phyloP scores from a whole-genome alignment of 2,329 filamentous ascomycete genomes.

The Xylaria sp. region DNA sequence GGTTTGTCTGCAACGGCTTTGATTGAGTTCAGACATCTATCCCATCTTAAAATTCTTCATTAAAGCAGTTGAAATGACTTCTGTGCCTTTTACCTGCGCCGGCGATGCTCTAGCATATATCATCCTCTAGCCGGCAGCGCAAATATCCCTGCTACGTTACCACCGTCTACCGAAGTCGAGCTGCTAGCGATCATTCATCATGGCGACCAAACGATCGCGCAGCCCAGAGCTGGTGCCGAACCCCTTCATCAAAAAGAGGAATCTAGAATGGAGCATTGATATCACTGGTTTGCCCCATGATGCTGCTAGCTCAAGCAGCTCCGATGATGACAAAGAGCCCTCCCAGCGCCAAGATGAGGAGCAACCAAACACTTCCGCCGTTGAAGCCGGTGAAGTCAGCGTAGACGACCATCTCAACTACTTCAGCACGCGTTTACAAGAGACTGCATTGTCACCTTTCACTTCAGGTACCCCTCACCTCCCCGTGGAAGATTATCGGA shows the following conservation, averaged over 20 bases:
- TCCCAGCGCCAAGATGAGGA: conserved; percentile 26
- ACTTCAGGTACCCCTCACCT: conserved; percentile 48
- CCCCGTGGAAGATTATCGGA: conserved; percentile 50
- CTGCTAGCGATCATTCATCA: conserved; percentile 26
- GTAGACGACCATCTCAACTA: conserved; percentile 55
- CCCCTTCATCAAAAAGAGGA: conserved; percentile 60
- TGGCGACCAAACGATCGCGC: conserved; percentile 49
- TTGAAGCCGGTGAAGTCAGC: conserved; percentile 55
- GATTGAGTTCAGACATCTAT: no score
- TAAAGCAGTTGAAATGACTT: no score
- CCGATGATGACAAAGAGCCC: conserved; percentile 26
- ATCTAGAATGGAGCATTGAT: conserved; percentile 57
- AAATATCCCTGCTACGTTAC: not conserved
- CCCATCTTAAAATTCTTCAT: no score
- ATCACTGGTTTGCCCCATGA: conserved; percentile 35
- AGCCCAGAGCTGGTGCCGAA: conserved; percentile 56
- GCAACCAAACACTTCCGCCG: conserved; percentile 50
- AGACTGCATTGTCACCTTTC: conserved; percentile 42
- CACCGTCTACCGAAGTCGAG: no score
- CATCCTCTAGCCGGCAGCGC: not conserved
- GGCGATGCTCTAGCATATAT: not conserved
- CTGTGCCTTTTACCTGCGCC: not conserved
- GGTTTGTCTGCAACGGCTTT: no score
- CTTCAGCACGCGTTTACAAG: conserved; percentile 52
- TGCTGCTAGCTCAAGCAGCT: conserved; percentile 33